Evolutionary conservation across 441 rosid species (phyloP).

Genomic region (Adansonia rubrostipa): DNA sequence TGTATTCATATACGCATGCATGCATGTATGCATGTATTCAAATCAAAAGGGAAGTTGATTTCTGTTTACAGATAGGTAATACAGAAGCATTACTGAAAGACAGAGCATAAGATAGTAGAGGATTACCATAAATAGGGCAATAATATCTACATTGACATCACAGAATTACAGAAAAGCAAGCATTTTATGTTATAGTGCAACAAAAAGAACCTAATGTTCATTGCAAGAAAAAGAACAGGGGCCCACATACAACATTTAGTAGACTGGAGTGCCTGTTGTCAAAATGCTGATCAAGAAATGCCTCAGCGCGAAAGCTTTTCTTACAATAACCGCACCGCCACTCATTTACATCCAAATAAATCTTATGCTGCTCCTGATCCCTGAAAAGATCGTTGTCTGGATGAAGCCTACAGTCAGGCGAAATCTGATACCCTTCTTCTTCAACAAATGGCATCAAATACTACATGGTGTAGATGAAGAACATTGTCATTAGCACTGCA

Average conservation of each 20-base stretch:
- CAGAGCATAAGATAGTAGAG: neutral
- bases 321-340: slow-evolving; percentile 96
- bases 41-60: neutral
- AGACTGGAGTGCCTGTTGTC: slow-evolving; percentile 75
- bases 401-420: slow-evolving; percentile 79
- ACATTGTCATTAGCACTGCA: neutral
- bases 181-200: neutral
- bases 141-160: neutral
- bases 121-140: neutral
- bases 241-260: slow-evolving; percentile 73
- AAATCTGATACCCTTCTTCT: slow-evolving; percentile 63
- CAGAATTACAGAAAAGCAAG: neutral
- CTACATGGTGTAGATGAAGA: slow-evolving; percentile 43
- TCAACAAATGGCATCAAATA: slow-evolving; percentile 90
- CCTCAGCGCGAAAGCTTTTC: slow-evolving; percentile 88
- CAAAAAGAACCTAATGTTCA: slow-evolving; percentile 14
- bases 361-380: slow-evolving; percentile 91
- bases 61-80: neutral
- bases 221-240: slow-evolving; percentile 32
- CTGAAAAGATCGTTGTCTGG: slow-evolving; percentile 77
- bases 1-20: too few relatives aligned
- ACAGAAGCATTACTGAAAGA: neutral
- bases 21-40: neutral
- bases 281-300: slow-evolving; percentile 86
- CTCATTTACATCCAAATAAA: slow-evolving; percentile 73